Evolutionary conservation across 148 eudicot species (phyloP).

Genomic region (Arctostaphylos glauca): DNA sequence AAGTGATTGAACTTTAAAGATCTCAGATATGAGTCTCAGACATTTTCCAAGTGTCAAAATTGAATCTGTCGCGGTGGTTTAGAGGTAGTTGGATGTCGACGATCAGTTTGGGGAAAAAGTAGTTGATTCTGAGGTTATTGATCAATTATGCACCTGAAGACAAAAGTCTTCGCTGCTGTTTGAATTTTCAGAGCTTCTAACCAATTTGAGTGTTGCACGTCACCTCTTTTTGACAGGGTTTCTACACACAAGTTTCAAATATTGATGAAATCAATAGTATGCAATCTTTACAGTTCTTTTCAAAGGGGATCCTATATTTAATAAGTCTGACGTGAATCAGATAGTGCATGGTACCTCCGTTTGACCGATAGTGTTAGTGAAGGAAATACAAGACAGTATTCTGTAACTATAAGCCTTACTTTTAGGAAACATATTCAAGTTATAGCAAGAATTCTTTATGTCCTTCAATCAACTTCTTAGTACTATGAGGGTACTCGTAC

Average conservation of each 20-base stretch:
- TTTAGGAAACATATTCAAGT: not conserved
- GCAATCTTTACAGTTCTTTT: not conserved
- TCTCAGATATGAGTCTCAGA: not conserved
- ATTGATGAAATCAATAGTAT: not conserved
- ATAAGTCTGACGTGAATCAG: not conserved
- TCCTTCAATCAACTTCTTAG: not conserved
- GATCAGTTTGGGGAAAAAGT: not conserved
- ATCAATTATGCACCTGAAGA: not conserved
- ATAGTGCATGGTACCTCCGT: not conserved
- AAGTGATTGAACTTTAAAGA: not conserved
- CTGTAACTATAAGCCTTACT: not conserved
- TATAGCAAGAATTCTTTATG: not conserved
- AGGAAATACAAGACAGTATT: not conserved
- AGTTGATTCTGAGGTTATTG: not conserved
- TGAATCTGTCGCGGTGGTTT: not conserved
- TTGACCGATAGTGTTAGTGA: not conserved
- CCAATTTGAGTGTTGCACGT: not conserved
- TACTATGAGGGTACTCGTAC: not conserved
- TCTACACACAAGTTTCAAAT: not conserved
- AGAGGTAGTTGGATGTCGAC: not conserved
- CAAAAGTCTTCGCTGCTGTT: not conserved
- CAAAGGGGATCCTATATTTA: not conserved
- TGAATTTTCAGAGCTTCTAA: not conserved
- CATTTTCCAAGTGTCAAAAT: not conserved
- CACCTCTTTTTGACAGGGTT: not conserved